Evolutionary conservation across 1,284 basidiomycete genomes (phyloP), one percentile per base, ranked within the genome.

Genomic region (Trichosporon inkin): DNA sequence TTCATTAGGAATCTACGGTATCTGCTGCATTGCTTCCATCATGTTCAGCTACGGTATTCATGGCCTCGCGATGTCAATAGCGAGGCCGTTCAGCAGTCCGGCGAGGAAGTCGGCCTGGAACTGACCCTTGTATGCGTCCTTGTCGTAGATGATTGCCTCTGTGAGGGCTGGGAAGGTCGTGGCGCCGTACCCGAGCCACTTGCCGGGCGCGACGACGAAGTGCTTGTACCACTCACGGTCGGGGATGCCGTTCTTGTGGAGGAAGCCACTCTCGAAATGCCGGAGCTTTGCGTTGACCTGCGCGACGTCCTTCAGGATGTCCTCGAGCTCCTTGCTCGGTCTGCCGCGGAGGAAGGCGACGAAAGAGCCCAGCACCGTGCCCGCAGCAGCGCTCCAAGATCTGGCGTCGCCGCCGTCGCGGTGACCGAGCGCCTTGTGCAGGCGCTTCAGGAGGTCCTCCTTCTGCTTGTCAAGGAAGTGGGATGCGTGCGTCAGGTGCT

Each of bases 121-220:
- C 65, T 84, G 78, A 2, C 86, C 87, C 55, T 86, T 75, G 11
- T 82, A 83, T 17, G 75, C 68, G 67, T 88, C 85, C 69, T 85
- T 81, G 60, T 91, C 88, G 56, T 86, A 82, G 6, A 84, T 83
- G 61, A 93, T 81, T 6, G 89, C 86, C 73, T 94, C 91, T 1
- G 87, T 89, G 47, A 94, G 80, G 16, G 84, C 89, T 7, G 91
- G 92, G 71, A 94, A 82, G 63, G 75, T 77, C 6, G 75, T 78
- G 5, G 77, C 90, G 34, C 90, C 92, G 71, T 95, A 94, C 3
- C 91, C 89, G 32, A 91, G 83, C 86, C 88, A 93, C 70, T 88
- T 87, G 24, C 92, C 93, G 7, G 94, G 93, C 6, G 92, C 90
- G 37, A 93, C 90, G 40, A 84, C 90, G 55, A 95, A 82, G 77